phyloP scores from a whole-genome alignment of 371 early-diverging fungal genomes.

The Rhizomucor pusillus region DNA sequence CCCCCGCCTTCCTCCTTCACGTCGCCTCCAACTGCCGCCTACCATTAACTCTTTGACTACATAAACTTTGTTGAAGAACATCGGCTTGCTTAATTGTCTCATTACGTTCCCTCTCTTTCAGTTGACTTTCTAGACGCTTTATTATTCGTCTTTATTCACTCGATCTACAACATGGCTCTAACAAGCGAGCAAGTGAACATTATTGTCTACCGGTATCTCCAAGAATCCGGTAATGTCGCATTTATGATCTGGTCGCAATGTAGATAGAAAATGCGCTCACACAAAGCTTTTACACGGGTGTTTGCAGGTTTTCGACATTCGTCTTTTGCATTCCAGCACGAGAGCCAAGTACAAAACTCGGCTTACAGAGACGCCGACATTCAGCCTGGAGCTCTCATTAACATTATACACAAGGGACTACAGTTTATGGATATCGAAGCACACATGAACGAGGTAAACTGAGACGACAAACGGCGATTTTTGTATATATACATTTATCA shows the following conservation, averaged over 20 bases:
- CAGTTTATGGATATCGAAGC: conserved; percentile 89
- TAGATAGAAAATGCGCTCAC: not conserved
- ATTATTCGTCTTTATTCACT: too few relatives aligned
- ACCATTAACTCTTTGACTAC: too few relatives aligned
- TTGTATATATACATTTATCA: not conserved
- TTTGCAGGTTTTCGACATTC: conserved; percentile 85
- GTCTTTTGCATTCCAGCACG: conserved; percentile 87
- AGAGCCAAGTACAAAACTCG: conserved; percentile 76
- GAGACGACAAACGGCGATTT: not conserved
- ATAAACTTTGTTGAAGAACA: too few relatives aligned
- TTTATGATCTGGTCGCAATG: not conserved
- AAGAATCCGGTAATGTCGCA: conserved; percentile 76
- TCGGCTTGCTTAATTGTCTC: too few relatives aligned
- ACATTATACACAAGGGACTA: conserved; percentile 89
- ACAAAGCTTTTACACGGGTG: not conserved
- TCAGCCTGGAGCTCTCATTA: conserved; percentile 84
- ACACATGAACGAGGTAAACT: conserved; percentile 79
- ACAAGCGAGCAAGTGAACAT: conserved; percentile 94
- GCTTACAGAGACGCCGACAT: conserved; percentile 67
- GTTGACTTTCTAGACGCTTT: too few relatives aligned
- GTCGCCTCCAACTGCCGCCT: too few relatives aligned
- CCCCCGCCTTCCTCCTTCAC: too few relatives aligned
- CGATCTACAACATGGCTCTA: conserved; percentile 53
- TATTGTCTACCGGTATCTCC: conserved; percentile 87
- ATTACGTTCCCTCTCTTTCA: too few relatives aligned